These are phyloP conservation scores for Pinguiococcus pyrenoidosus DNA, from an alignment of 108 stramenopile species.

Conservation along the genomic window DNA sequence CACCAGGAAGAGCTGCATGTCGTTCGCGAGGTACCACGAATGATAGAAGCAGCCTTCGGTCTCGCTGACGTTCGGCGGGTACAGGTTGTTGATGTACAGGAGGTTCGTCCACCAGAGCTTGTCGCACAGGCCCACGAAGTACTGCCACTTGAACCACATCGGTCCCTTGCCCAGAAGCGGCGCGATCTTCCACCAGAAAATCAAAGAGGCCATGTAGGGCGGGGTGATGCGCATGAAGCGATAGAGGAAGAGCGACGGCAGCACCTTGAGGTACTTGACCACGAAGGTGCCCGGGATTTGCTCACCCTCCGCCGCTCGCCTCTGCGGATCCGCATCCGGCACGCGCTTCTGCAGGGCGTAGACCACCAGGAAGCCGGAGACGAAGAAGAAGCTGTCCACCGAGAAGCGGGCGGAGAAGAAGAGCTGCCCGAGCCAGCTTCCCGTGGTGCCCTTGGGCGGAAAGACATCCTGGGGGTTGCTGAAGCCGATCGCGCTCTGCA, in stretches of 20 bases:
- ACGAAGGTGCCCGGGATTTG: not conserved
- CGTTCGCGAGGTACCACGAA: conserved; percentile 24
- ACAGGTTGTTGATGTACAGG: conserved; percentile 38
- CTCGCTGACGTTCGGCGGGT: conserved; percentile 12
- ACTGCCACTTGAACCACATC: conserved; percentile 18
- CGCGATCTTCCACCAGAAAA: conserved; percentile 26
- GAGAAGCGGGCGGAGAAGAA: conserved; percentile 14
- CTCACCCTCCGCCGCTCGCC: not conserved
- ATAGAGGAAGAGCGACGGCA: conserved; percentile 24
- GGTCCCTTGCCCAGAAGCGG: conserved; percentile 20
- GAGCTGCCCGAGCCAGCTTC: conserved; percentile 2
- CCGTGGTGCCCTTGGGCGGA: conserved; percentile 5
- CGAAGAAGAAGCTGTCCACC: conserved; percentile 41
- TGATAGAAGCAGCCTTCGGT: conserved; percentile 14
- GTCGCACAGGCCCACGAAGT: conserved; percentile 7
- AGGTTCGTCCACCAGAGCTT: conserved; percentile 23
- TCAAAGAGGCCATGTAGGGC: conserved; percentile 14
- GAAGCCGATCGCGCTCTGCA: conserved; percentile 10
- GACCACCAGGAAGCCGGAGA: conserved; percentile 30
- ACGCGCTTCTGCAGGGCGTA: conserved; percentile 9
- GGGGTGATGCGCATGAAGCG: conserved; percentile 33
- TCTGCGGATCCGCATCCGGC: not conserved
- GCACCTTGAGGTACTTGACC: too few relatives aligned
- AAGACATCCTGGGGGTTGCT: too few relatives aligned
- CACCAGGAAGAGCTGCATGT: conserved; percentile 32